Evolutionary conservation across 768 basidiomycete species (phyloP), one percentile per base, ranked within the genome.

Genomic region (Mycena pura): DNA sequence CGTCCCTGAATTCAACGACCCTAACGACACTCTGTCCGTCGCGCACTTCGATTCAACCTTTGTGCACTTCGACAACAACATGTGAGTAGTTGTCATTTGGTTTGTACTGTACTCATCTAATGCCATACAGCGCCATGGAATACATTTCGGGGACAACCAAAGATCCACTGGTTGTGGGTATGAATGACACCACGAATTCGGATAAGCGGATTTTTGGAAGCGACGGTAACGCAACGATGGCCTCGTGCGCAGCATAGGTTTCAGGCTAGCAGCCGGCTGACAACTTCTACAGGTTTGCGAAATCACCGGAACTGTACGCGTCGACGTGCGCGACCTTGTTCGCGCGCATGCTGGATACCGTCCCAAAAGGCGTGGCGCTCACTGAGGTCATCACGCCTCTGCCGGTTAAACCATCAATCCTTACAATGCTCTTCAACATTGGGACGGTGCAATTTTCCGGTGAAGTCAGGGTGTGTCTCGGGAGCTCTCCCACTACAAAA

Each of bases 161-260:
- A 43, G 76, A 79, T 31, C 71, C 73, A 10, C 73, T 78, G 38
- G 77, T 78, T 27, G 69, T 70, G 11, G 68, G 69, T 31, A 44
- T 69, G 2, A 79, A 79, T 54, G 65, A 62, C 38, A 78, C 77
- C 6, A 68, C 76, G 68, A 72, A 68, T 11, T 77, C 76, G 11
- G 78, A 79, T 57, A 65, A 74, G 28, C 73, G 73, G 7, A 70
- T 78, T 7, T 78, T 78, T 52, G 60, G 68, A 15, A 70, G 69
- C 22, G 78, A 78, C 52, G 70, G 70, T 6, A 78, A 79, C 48
- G 67, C 57, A 25, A 79, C 78, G 5, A 71, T 79, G 65, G 57
- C 57, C 22, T 68, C 69, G 75, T 76, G 14, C 58, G 60, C 44
- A 15, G 31, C 22, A 15, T 19, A n/a, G 4, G 32, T 17, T 27